Conservation (phyloP, 2,329 filamentous ascomycete species). For the Pseudogymnoascus pannorum region DNA sequence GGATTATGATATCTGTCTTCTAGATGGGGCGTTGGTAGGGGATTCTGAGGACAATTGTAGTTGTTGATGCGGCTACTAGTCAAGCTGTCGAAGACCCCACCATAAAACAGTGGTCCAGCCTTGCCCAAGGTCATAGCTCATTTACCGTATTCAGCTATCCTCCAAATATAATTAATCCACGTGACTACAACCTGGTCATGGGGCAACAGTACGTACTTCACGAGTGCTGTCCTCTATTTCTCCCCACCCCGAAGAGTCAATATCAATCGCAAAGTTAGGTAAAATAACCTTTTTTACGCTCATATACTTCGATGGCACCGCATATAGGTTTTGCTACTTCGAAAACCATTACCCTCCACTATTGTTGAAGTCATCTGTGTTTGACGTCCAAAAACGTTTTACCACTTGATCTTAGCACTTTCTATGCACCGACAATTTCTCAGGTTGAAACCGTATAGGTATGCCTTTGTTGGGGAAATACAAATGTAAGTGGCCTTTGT, state of each 20-base stretch:
- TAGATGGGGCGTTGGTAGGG: background rate
- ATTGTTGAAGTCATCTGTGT: background rate
- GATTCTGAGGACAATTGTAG: background rate
- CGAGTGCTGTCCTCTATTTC: background rate
- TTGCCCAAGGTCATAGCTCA: background rate
- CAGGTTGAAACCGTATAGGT: background rate
- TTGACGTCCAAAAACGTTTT: background rate
- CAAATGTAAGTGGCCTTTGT: background rate
- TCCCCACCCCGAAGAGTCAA: background rate
- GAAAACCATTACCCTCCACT: background rate
- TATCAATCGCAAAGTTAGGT: background rate
- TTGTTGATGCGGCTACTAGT: conserved; percentile 5
- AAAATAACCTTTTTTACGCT: background rate
- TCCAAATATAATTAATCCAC: background rate
- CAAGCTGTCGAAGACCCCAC: background rate
- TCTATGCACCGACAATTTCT: background rate
- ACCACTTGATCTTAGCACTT: background rate
- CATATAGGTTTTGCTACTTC: background rate
- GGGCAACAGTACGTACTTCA: no score
- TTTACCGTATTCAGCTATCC: background rate
- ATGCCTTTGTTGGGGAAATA: background rate
- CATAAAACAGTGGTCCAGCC: background rate
- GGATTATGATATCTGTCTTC: background rate
- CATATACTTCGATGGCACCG: background rate
- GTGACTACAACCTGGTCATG: background rate